Evolutionary conservation across 2,329 filamentous ascomycete species (phyloP), one percentile per base, ranked within the genome.

Genomic region (Alternaria arborescens): DNA sequence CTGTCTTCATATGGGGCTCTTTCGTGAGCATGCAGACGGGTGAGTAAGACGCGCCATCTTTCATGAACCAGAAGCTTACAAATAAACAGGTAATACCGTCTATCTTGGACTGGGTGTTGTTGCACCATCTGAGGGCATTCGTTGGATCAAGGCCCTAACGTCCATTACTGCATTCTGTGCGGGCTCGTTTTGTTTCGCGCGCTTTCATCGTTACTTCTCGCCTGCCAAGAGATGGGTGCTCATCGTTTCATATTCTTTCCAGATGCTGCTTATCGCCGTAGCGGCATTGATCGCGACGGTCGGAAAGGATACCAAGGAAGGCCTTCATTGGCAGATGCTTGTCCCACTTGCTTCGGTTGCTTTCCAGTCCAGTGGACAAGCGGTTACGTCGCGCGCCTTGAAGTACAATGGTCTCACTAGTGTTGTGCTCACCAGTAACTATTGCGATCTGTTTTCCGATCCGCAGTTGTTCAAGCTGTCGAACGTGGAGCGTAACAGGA

Each of bases 11-110:
- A 42, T 94, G 90, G 89, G 90, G 91, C 12, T 89, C 89, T 3
- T 94, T 94, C 69, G 91, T 93, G 41, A 91, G 89, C 70, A 94
- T 94, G 91, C 91, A 94, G 74, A 94, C 91, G 32, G 91, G 90
- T 87, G 71, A 65, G 81, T 78, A 47, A 65, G 47, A 34, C 1
- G 20, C 18, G 16, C 10, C 22, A 46, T 32, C 22, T 56, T 38
- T 50, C 8, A n/a, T 5, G 36, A 34, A 24, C 43, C 3, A 24
- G 26, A 42, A 20, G 63, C 64, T 75, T 28, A 75, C 60, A 38
- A n/a, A 16, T 40, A n/a, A 16, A 30, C 38, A 79, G 77, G 89
- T 59, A 94, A 94, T 77, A 93, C 91, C 5, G 87, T 94, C 48
- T 94, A 93, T 75, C 82, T 93, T 14, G 91, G 91, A 8, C 84